These are phyloP conservation scores for Ceratocystis eucalypticola DNA, from an alignment of 2,329 filamentous ascomycete genomes.

Conservation along the genomic window DNA sequence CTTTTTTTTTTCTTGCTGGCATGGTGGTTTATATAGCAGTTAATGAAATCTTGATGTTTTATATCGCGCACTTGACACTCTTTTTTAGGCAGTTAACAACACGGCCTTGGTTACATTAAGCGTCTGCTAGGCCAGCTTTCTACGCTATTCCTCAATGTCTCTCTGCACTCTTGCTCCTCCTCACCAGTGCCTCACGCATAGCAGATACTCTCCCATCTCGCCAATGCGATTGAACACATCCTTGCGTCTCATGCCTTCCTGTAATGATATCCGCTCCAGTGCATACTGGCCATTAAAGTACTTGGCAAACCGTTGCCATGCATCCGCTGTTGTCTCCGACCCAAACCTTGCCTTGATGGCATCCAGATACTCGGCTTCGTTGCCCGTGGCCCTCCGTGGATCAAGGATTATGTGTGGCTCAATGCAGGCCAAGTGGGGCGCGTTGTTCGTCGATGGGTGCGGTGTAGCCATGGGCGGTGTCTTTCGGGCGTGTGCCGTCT, in stretches of 20 bases:
- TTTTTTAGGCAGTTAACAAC: too few relatives aligned
- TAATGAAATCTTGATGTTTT: not conserved
- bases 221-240: conserved; percentile 56
- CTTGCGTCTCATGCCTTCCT: conserved; percentile 77
- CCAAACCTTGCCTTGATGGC: conserved; percentile 43
- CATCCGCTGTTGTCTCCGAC: conserved; percentile 40
- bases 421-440: conserved; percentile 43
- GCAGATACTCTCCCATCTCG: conserved; percentile 52
- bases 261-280: conserved; percentile 73
- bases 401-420: conserved; percentile 58
- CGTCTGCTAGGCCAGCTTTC: too few relatives aligned
- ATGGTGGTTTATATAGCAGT: not conserved
- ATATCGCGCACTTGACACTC: not conserved
- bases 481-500: conserved; percentile 41
- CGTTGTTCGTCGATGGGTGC: conserved; percentile 43
- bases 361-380: conserved; percentile 61
- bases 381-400: conserved; percentile 62
- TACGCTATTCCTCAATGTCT: too few relatives aligned
- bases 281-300: conserved; percentile 81
- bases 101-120: too few relatives aligned
- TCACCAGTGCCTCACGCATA: conserved; percentile 58
- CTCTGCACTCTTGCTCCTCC: not conserved
- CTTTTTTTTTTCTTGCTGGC: not conserved
- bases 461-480: conserved; percentile 35
- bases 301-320: conserved; percentile 62